phyloP scores from a whole-genome alignment of 2,329 filamentous ascomycete genomes.

The Thermomyces lanuginosus region DNA sequence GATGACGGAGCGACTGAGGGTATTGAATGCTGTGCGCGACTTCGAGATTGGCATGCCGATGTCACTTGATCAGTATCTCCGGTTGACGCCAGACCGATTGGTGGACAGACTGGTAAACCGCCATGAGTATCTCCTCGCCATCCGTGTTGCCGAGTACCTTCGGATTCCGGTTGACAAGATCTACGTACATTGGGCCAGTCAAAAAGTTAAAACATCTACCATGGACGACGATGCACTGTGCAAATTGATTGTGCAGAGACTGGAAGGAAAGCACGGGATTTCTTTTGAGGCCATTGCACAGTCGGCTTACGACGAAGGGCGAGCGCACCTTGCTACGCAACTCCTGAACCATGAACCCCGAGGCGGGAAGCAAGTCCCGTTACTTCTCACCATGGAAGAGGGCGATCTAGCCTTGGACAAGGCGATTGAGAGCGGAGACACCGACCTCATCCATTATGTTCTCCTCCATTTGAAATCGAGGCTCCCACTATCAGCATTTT shows the following conservation, averaged over 20 bases:
- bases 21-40: slow-evolving; percentile 80
- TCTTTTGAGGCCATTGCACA: slow-evolving; percentile 90
- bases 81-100: slow-evolving; percentile 77
- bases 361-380: slow-evolving; percentile 86
- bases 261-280: slow-evolving; percentile 77
- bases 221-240: slow-evolving; percentile 84
- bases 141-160: slow-evolving; percentile 76
- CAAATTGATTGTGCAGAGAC: slow-evolving; percentile 65
- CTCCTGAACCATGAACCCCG: slow-evolving; percentile 86
- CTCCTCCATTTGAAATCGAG: slow-evolving; percentile 79
- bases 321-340: slow-evolving; percentile 73
- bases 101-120: slow-evolving; percentile 73
- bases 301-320: slow-evolving; percentile 85
- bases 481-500: slow-evolving; percentile 77
- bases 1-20: slow-evolving; percentile 85
- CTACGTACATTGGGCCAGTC: slow-evolving; percentile 91
- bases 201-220: slow-evolving; percentile 72
- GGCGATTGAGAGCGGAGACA: slow-evolving; percentile 87
- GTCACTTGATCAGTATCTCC: slow-evolving; percentile 85
- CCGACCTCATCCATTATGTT: slow-evolving; percentile 81
- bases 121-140: slow-evolving; percentile 76
- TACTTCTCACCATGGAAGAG: slow-evolving; percentile 88
- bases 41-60: slow-evolving; percentile 82
- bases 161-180: slow-evolving; percentile 75
- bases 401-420: slow-evolving; percentile 91